These are phyloP conservation scores for Curvularia hawaiiensis DNA, from an alignment of 2,329 filamentous ascomycete species.

Conservation along the genomic window DNA sequence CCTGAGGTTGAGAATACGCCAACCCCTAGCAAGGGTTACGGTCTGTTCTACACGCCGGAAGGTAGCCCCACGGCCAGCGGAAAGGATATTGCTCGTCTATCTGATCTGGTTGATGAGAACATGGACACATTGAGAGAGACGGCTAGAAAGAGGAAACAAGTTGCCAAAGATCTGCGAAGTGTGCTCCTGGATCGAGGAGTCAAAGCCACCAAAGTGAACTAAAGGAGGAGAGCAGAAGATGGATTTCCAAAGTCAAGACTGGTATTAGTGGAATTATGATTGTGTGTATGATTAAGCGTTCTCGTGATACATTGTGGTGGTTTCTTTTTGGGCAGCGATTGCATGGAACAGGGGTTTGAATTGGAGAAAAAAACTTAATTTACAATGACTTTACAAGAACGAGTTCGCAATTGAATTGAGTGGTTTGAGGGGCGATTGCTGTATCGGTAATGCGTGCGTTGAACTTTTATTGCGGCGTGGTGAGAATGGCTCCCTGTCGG, in stretches of 20 bases:
- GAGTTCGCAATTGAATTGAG: neutral
- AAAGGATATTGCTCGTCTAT: conserved; percentile 41
- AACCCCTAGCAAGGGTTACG: conserved; percentile 37
- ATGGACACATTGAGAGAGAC: conserved; percentile 46
- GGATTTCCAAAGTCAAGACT: neutral
- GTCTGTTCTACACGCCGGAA: conserved; percentile 44
- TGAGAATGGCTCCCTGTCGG: neutral
- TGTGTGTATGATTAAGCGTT: conserved; percentile 31
- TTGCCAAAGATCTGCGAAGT: conserved; percentile 47
- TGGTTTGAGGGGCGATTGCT: neutral
- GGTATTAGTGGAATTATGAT: conserved; percentile 15
- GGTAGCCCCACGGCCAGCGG: conserved; percentile 31
- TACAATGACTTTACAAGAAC: neutral
- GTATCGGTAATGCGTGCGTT: neutral
- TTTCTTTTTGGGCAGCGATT: conserved; percentile 19
- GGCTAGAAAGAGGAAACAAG: conserved; percentile 44
- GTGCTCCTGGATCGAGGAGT: conserved; percentile 43
- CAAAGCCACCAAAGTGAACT: conserved; percentile 31
- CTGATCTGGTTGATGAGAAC: conserved; percentile 49
- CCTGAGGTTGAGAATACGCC: conserved; percentile 38
- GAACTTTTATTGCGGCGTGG: neutral
- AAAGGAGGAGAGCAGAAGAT: neutral
- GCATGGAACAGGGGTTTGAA: neutral
- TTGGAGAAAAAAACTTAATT: neutral
- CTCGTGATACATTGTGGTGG: neutral